Evolutionary conservation across 2,329 filamentous ascomycete genomes (phyloP).

Genomic region (Verticillium alfalfae): DNA sequence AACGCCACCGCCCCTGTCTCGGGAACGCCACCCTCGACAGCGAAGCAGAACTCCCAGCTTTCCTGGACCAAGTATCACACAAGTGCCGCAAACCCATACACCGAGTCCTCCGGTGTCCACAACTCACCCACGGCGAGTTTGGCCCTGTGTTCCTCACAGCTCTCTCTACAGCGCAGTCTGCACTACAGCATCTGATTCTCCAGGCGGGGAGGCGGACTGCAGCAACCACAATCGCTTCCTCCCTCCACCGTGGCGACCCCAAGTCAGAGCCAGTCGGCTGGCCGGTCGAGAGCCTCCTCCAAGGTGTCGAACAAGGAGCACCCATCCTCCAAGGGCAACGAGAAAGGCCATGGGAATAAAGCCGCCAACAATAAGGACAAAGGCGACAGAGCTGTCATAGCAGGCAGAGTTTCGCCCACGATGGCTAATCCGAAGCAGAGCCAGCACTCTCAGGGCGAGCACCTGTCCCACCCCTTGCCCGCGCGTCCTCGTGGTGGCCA

Average conservation of each 20-base stretch:
- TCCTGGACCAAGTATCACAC: neutral
- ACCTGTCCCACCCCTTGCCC: slow-evolving; percentile 12
- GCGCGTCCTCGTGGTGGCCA: slow-evolving; percentile 15
- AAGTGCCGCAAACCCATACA: neutral
- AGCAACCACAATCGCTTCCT: slow-evolving; percentile 46
- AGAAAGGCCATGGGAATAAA: slow-evolving; percentile 62
- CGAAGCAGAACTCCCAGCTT: neutral
- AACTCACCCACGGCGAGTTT: slow-evolving; percentile 44
- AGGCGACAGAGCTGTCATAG: slow-evolving; percentile 57
- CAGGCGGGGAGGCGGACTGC: slow-evolving; percentile 49
- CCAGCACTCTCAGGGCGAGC: neutral
- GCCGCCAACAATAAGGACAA: slow-evolving; percentile 49
- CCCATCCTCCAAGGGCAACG: slow-evolving; percentile 36
- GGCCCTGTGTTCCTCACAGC: too few relatives aligned
- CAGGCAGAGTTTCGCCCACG: slow-evolving; percentile 49
- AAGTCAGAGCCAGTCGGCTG: slow-evolving; percentile 49
- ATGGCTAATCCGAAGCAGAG: slow-evolving; percentile 37
- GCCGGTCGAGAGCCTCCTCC: slow-evolving; percentile 54
- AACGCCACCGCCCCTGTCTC: neutral
- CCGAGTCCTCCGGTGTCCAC: slow-evolving; percentile 7
- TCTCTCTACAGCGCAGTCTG: slow-evolving; percentile 55
- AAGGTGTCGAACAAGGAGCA: slow-evolving; percentile 53
- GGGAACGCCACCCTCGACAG: slow-evolving; percentile 4
- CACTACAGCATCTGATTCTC: slow-evolving; percentile 62
- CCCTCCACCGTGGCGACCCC: slow-evolving; percentile 47